A percentile compares a stretch with the other conserved stretches of the same genome.
Conservation (phyloP, 352 stramenopile genomes). For the Halophytophthora batemanensis region DNA sequence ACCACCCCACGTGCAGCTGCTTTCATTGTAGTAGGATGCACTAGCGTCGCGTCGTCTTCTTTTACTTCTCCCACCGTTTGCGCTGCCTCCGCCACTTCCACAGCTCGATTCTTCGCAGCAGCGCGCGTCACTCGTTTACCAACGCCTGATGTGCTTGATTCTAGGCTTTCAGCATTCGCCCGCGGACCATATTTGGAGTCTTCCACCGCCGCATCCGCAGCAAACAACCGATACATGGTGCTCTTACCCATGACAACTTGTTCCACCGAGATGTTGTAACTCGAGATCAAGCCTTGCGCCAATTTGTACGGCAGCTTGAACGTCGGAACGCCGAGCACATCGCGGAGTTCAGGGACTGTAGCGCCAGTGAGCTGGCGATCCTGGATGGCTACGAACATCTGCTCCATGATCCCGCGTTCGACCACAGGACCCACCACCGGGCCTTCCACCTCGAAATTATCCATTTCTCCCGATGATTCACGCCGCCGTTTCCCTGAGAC, state of each 20-base stretch:
- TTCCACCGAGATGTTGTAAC: constrained; percentile 76
- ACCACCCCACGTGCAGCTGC: constrained; percentile 47
- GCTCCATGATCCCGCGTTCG: constrained; percentile 78
- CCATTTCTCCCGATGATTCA: constrained; percentile 12
- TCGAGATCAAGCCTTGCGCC: constrained; percentile 71
- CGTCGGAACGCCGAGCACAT: constrained; percentile 74
- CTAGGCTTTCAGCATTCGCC: constrained; percentile 2
- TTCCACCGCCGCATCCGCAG: constrained; percentile 19
- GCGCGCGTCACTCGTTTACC: constrained; percentile 25
- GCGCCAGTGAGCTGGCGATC: constrained; percentile 41
- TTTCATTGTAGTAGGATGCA: constrained; percentile 59
- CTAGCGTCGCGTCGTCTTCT: constrained; percentile 8
- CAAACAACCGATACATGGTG: constrained; percentile 85
- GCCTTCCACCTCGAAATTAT: constrained; percentile 20
- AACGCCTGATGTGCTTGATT: constrained; percentile 6
- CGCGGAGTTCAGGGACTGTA: constrained; percentile 77
- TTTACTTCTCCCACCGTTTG: constrained; percentile 11
- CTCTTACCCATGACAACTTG: constrained; percentile 77
- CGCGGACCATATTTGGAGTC: constrained; percentile 5
- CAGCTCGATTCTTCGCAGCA: constrained; percentile 25
- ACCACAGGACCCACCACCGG: constrained; percentile 40
- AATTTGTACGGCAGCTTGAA: constrained; percentile 84
- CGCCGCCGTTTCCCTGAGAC: constrained; percentile 2
- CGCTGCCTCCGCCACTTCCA: not conserved
- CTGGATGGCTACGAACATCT: constrained; percentile 67